Evolutionary conservation across 805 yeast species (phyloP).

Genomic region (Yarrowia keelungensis): DNA sequence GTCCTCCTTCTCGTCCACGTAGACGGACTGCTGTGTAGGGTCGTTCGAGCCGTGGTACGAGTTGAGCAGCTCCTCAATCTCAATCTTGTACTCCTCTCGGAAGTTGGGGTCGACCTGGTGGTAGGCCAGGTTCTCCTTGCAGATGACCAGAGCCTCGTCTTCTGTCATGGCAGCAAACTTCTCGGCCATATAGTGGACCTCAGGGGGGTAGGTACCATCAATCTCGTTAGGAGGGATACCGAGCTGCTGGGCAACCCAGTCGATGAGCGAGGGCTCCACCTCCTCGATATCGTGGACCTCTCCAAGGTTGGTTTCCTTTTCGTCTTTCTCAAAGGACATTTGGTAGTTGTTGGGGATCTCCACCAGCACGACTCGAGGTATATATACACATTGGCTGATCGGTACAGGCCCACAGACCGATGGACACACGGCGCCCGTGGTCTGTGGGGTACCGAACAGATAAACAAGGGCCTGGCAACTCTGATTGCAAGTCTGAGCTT

Average conservation of each 20-base stretch:
- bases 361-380: not conserved
- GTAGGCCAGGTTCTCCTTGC: slow-evolving; percentile 53
- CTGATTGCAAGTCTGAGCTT: slow-evolving; percentile 10
- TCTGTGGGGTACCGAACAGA: slow-evolving; percentile 23
- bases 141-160: slow-evolving; percentile 54
- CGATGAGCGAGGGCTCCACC: slow-evolving; percentile 12
- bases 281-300: slow-evolving; percentile 33
- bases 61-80: slow-evolving; percentile 41
- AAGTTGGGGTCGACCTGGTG: slow-evolving; percentile 60
- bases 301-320: slow-evolving; percentile 27
- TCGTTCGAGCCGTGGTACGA: slow-evolving; percentile 22
- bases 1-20: slow-evolving; percentile 35
- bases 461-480: slow-evolving; percentile 13
- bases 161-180: slow-evolving; percentile 51
- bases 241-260: slow-evolving; percentile 31
- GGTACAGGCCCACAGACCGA: not conserved
- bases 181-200: slow-evolving; percentile 53
- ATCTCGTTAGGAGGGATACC: slow-evolving; percentile 14
- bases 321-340: slow-evolving; percentile 35
- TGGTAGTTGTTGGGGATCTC: not conserved
- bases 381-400: slow-evolving; percentile 10
- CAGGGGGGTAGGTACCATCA: slow-evolving; percentile 38
- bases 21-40: slow-evolving; percentile 32
- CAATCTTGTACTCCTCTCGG: slow-evolving; percentile 48
- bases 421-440: slow-evolving; percentile 25